Percentiles rank a stretch among this genome's conserved stretches.
phyloP scores from a whole-genome alignment of 2,329 filamentous ascomycete genomes.

The Fusarium newnesense region DNA sequence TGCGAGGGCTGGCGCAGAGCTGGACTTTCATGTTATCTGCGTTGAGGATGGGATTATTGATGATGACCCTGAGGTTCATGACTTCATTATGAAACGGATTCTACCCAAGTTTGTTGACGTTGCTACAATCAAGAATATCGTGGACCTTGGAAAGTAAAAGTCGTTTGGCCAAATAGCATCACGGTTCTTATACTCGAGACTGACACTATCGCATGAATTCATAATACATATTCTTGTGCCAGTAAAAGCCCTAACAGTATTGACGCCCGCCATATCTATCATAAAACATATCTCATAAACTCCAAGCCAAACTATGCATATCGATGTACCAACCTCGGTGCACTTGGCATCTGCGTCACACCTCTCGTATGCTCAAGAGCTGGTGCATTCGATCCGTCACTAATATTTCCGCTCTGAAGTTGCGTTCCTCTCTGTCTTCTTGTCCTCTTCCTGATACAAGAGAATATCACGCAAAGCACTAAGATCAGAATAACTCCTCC shows the following conservation, averaged over 20 bases:
- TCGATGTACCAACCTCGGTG: conserved; percentile 12
- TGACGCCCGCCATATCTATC: not conserved
- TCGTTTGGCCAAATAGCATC: fast-evolving
- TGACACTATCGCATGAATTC: fast-evolving
- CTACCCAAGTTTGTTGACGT: not conserved
- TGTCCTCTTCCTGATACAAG: conserved; percentile 9
- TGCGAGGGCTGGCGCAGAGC: not conserved
- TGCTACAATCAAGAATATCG: not conserved
- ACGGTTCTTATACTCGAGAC: too few species aligned
- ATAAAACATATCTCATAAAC: not conserved
- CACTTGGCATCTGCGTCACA: not conserved
- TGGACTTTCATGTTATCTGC: not conserved
- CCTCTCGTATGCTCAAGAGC: not conserved
- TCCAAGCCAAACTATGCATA: conserved; percentile 12
- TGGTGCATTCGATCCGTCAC: not conserved
- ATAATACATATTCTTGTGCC: fast-evolving
- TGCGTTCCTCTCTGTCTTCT: not conserved
- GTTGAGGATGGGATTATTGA: not conserved
- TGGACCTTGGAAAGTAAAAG: not conserved
- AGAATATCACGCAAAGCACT: not conserved
- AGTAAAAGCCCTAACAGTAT: not conserved
- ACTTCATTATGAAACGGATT: not conserved
- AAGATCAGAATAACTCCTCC: conserved; percentile 13
- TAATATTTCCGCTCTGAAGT: conserved; percentile 4
- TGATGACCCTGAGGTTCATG: not conserved